phyloP scores from a whole-genome alignment of 768 basidiomycete species.

The Pulveroboletus sp. region DNA sequence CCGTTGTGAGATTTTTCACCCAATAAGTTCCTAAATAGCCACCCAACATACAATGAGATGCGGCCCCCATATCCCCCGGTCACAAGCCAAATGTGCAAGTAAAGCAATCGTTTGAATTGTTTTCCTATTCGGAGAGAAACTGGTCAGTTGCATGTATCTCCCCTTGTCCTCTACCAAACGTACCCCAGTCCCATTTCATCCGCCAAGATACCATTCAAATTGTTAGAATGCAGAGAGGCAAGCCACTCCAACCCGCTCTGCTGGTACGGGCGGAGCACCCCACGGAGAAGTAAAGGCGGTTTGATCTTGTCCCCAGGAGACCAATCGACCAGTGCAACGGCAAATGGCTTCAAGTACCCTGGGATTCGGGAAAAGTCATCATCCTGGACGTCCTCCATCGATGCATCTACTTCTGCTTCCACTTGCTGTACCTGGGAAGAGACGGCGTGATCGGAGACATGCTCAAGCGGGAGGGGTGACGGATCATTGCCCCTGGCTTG shows the following conservation, averaged over 20 bases:
- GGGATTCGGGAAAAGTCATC: slow-evolving; percentile 38
- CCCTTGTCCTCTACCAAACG: slow-evolving; percentile 23
- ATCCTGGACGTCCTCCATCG: slow-evolving; percentile 37
- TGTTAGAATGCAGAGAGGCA: slow-evolving; percentile 76
- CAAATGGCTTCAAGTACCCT: slow-evolving; percentile 61
- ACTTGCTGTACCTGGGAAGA: slow-evolving; percentile 1
- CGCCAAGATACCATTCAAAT: slow-evolving; percentile 78
- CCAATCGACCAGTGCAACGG: slow-evolving; percentile 71
- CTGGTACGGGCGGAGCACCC: slow-evolving; percentile 88
- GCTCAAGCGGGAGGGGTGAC: background rate
- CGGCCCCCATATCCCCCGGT: slow-evolving; percentile 87
- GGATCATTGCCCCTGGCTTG: background rate
- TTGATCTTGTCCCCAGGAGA: slow-evolving; percentile 51
- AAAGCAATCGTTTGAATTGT: slow-evolving; percentile 96
- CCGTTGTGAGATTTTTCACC: background rate
- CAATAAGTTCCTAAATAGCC: background rate
- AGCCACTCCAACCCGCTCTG: slow-evolving; percentile 94
- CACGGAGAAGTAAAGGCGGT: slow-evolving; percentile 75
- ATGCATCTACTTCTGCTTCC: slow-evolving; percentile 6
- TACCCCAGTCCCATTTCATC: slow-evolving; percentile 96
- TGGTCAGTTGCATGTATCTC: background rate
- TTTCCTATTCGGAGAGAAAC: slow-evolving; percentile 47
- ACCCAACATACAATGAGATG: slow-evolving; percentile 66
- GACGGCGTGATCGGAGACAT: background rate
- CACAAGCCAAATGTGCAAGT: slow-evolving; percentile 87